Conservation (phyloP, 495 filamentous ascomycete species). For the Hypoxylon cercidicola region DNA sequence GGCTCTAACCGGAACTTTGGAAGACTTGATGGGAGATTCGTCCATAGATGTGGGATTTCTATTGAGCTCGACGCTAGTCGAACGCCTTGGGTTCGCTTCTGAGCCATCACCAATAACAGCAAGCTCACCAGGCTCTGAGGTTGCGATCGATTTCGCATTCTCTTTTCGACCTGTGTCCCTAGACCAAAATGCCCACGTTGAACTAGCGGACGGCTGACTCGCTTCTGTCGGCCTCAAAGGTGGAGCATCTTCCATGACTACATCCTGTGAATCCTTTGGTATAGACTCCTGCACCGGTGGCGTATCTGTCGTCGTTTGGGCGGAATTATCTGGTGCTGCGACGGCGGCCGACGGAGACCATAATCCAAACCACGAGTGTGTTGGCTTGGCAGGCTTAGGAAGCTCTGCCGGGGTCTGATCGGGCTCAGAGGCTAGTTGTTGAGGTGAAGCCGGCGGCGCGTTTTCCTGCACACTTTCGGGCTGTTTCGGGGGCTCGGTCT, state of each 20-base stretch:
- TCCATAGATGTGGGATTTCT: slow-evolving; percentile 51
- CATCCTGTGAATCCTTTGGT: slow-evolving; percentile 47
- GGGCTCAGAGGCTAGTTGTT: slow-evolving; percentile 29
- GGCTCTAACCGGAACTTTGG: slow-evolving; percentile 40
- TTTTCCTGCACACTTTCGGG: slow-evolving; percentile 6
- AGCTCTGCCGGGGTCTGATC: slow-evolving; percentile 37
- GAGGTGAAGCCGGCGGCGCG: slow-evolving; percentile 12
- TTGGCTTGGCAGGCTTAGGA: slow-evolving; percentile 37
- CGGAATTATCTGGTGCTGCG: slow-evolving; percentile 35
- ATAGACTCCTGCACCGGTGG: slow-evolving; percentile 28
- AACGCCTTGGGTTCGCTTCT: slow-evolving; percentile 68
- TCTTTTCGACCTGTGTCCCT: slow-evolving; percentile 63
- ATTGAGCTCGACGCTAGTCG: slow-evolving; percentile 64
- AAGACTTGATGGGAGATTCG: slow-evolving; percentile 45
- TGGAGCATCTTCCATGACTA: slow-evolving; percentile 53
- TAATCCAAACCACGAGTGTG: slow-evolving; percentile 63
- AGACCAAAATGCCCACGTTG: slow-evolving; percentile 90
- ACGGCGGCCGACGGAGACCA: slow-evolving; percentile 52
- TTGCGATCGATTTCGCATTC: slow-evolving; percentile 40
- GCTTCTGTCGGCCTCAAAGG: slow-evolving; percentile 29
- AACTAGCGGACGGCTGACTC: slow-evolving; percentile 55
- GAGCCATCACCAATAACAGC: slow-evolving; percentile 74
- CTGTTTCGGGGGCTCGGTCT: slow-evolving; percentile 38
- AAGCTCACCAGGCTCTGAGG: slow-evolving; percentile 69
- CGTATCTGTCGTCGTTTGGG: slow-evolving; percentile 36